Percentiles rank a stretch among this genome's conserved stretches.
Conservation (phyloP, 163 green algal species). For the Scenedesmus sp. region DNA sequence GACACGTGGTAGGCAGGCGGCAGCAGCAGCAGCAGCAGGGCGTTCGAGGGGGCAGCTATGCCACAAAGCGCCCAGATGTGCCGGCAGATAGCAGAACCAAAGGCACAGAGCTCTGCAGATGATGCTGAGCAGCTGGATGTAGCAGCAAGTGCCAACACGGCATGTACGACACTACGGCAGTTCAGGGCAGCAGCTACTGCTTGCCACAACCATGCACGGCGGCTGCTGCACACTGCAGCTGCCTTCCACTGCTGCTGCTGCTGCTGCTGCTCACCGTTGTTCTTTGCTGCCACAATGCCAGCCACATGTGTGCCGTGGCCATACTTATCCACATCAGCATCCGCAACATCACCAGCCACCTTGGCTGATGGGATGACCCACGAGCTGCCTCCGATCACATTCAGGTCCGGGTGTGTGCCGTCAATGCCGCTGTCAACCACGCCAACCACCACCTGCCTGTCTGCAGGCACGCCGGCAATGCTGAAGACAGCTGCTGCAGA, state of each 20-base stretch:
- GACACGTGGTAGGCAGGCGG: not conserved
- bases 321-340: conserved; percentile 17
- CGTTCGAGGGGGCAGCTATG: not conserved
- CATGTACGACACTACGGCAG: not conserved
- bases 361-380: conserved; percentile 18
- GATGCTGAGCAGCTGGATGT: not conserved
- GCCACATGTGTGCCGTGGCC: conserved; percentile 41
- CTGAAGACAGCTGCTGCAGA: not conserved
- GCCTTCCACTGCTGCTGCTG: not conserved
- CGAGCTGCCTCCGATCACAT: not conserved
- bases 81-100: not conserved
- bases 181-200: not conserved
- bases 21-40: not conserved
- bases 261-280: conserved; percentile 26
- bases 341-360: conserved; percentile 14
- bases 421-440: conserved; percentile 39
- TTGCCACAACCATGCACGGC: not conserved
- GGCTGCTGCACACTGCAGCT: not conserved
- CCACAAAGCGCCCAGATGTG: not conserved
- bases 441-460: not conserved
- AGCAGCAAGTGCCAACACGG: not conserved
- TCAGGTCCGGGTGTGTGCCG: conserved; percentile 31
- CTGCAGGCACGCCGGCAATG: not conserved
- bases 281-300: conserved; percentile 24
- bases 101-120: too few relatives aligned